Evolutionary conservation across 257 asterid species (phyloP), one percentile per base, ranked within the genome.

Genomic region (Jaltomata sinuosa): DNA sequence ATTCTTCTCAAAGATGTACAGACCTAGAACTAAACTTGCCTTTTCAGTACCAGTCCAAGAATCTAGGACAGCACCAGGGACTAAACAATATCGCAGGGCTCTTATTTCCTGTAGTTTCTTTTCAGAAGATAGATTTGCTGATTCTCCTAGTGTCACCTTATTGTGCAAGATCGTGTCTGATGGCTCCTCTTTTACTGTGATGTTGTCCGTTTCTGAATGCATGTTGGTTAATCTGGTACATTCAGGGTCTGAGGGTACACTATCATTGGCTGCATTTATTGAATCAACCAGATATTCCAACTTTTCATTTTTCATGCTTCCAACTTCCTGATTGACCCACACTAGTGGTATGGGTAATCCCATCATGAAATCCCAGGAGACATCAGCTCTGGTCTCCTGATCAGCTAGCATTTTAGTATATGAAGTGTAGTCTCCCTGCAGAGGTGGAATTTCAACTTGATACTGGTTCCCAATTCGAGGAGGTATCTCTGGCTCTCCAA

Each of bases 401-500:
- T 68, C 65, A 67, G 40, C 59, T 16, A 68, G 68, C 50, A 72
- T 90, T 36, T 47, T 77, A 42, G 81, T 34, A 53, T 74, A 47
- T 11, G 83, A 55, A 49, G 59, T 6, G 71, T 34, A 77, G 34
- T 78, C 84, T 5, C 88, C 71, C 82, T 78, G 53, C 54, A 81
- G 71, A 82, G 82, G 83, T 27, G 95, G 97, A 83, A 92, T 87
- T 85, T 91, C 89, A 45, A 81, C 93, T 87, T 94, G 98, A 84
- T 86, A 93, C 55, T 89, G 87, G 62, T 91, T 91, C 69, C 98
- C 98, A 49, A 89, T 72, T 67, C 97, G 90, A 15, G 97, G 95
- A 67, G 82, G 80, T 55, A 91, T 87, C 38, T 87, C 88, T 9
- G 88, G 91, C 88, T 88, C 93, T 68, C 90, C 90, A 42, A 85